These are phyloP conservation scores for Lunasporangiospora selenospora DNA, from an alignment of 192 early-diverging fungal species.

Conservation along the genomic window DNA sequence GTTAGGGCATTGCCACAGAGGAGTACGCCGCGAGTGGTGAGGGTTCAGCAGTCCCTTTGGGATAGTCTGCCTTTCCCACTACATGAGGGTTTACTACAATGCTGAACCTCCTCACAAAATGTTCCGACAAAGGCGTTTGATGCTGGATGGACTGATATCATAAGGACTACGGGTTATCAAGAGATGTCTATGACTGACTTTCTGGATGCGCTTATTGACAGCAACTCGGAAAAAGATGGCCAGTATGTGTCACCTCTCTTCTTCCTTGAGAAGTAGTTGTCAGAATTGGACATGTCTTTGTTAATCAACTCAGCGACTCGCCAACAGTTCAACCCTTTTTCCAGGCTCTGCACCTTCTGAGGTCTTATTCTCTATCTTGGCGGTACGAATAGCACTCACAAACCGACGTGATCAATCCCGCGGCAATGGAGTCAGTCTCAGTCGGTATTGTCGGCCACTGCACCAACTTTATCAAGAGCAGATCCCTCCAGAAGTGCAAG, in stretches of 20 bases:
- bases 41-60: slow-evolving; percentile 5
- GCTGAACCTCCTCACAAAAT: slow-evolving; percentile 5
- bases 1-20: background rate
- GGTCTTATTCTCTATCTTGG: background rate
- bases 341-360: background rate
- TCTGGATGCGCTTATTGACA: slow-evolving; percentile 14
- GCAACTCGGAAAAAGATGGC: slow-evolving; percentile 3
- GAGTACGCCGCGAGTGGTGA: slow-evolving; percentile 3
- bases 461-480: slow-evolving; percentile 11
- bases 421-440: slow-evolving; percentile 1
- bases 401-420: background rate
- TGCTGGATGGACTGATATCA: slow-evolving; percentile 20
- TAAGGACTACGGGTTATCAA: slow-evolving; percentile 2
- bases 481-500: background rate
- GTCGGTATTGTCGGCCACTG: slow-evolving; percentile 8
- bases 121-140: slow-evolving; percentile 7
- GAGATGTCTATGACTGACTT: slow-evolving; percentile 13
- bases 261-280: slow-evolving; percentile 2
- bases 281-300: slow-evolving; percentile 14
- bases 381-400: background rate
- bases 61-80: slow-evolving; percentile 5
- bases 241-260: slow-evolving; percentile 7
- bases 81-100: slow-evolving; percentile 4
- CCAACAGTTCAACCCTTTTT: background rate
- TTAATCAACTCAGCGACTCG: slow-evolving; percentile 10